Evolutionary conservation across 306 rosid species (phyloP), one percentile per base, ranked within the genome.

Genomic region (Castanea sativa): DNA sequence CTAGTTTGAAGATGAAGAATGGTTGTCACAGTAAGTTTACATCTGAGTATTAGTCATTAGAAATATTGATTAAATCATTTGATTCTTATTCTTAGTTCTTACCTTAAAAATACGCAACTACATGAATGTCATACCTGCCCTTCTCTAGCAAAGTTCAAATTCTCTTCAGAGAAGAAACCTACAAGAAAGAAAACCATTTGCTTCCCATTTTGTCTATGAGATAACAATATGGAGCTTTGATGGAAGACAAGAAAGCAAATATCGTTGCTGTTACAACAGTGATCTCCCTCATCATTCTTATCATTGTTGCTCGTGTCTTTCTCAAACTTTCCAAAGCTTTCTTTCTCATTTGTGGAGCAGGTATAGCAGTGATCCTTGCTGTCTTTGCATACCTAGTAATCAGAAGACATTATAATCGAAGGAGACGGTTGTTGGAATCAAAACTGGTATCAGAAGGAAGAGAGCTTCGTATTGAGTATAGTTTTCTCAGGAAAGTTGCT

Each of bases 391-490:
- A 86, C 29, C 69, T 91, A 0, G 4, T 89, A 3, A 84, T 95
- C 86, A 78, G 97, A 74, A 55, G 32, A 1, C 90, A 86, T 11
- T 91, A 88, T 88, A 81, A 85, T 71, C 69, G 60, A 5, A 73
- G 92, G 63, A 83, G 92, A 60, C 84, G 11, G 67, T 33, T 80
- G 19, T 15, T 95, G 67, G 96, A 90, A 65, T 85, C 91, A 2
- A 81, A 60, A 63, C 59, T 83, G 20, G 86, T 49, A 19, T 83
- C 98, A 5, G 95, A 92, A 81, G 97, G 98, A 3, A 61, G 85
- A 69, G 99, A 95, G 90, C 98, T 95, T 56, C 87, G 98, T 29
- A 84, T 91, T 25, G 97, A 95, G 87, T 95, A 95, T 70, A 95
- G 98, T 79, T 95, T 95, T 73, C 77, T 95, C 7, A 61, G 99